These are phyloP conservation scores for Rhizoctonia solani DNA, from an alignment of 1,284 basidiomycete genomes.

Conservation along the genomic window DNA sequence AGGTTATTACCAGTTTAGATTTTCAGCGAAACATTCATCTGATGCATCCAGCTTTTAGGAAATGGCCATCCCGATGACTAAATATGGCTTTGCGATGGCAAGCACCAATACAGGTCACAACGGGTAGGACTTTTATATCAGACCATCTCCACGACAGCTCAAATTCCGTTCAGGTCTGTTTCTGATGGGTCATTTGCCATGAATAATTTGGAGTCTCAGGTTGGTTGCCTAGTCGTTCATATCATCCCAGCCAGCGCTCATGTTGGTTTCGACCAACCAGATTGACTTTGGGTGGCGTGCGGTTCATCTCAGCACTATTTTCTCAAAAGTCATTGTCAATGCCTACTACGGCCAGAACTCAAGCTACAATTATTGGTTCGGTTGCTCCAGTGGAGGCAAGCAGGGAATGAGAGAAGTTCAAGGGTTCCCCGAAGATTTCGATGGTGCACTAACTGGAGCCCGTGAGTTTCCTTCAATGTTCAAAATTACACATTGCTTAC, in stretches of 20 bases:
- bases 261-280: not conserved
- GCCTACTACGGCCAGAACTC: not conserved
- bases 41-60: not conserved
- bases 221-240: not conserved
- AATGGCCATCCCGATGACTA: not conserved
- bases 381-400: not conserved
- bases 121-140: not conserved
- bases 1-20: not conserved
- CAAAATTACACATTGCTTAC: slow-evolving; percentile 18
- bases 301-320: not conserved
- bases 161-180: not conserved
- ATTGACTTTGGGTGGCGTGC: not conserved
- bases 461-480: not conserved
- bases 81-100: not conserved
- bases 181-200: not conserved
- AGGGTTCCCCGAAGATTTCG: not conserved
- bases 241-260: not conserved
- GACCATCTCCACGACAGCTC: not conserved
- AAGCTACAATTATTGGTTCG: not conserved
- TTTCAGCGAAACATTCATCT: not conserved
- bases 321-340: not conserved
- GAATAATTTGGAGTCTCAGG: not conserved
- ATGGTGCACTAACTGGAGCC: not conserved
- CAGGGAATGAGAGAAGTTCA: not conserved
- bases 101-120: not conserved